A percentile compares a stretch with the other conserved stretches of the same genome.
Conservation (phyloP, 257 asterid genomes). For the Euphrasia confusa region DNA sequence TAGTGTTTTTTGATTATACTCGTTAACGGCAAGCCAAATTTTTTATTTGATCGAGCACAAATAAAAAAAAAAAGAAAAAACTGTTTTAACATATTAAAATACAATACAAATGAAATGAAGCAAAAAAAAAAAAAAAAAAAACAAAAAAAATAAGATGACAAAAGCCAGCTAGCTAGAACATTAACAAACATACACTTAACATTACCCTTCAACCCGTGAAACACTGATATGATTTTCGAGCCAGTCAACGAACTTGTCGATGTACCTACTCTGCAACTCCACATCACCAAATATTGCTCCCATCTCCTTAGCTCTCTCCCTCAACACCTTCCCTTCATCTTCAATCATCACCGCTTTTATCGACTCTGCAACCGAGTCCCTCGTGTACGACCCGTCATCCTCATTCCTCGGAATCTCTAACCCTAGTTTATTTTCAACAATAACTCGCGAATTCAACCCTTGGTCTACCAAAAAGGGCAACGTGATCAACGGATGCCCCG, state of each 20-base stretch:
- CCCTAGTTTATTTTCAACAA: conserved; percentile 20
- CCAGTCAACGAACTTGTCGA: conserved; percentile 13
- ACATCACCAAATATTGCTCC: conserved; percentile 20
- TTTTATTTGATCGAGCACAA: no score
- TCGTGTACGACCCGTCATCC: conserved; percentile 27
- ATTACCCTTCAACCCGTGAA: no score
- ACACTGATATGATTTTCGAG: conserved; percentile 19
- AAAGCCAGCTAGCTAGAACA: no score
- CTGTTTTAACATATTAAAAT: no score
- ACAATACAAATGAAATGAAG: no score
- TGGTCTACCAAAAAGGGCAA: conserved; percentile 35
- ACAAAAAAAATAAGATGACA: no score
- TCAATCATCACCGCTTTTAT: conserved; percentile 27
- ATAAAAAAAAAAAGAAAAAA: no score
- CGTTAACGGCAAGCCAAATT: no score
- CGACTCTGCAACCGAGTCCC: conserved; percentile 29
- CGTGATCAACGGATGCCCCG: conserved; percentile 31
- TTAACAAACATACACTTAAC: no score
- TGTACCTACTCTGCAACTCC: conserved; percentile 17
- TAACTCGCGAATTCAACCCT: conserved; percentile 26
- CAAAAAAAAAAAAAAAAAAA: no score
- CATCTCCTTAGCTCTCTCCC: conserved; percentile 24
- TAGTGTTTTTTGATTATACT: no score
- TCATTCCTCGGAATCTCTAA: conserved; percentile 22
- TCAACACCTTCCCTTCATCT: conserved; percentile 18